A percentile compares a stretch with the other conserved stretches of the same genome.
Evolutionary conservation across 768 basidiomycete species (phyloP).

Genomic region (Pleurotus tuoliensis): DNA sequence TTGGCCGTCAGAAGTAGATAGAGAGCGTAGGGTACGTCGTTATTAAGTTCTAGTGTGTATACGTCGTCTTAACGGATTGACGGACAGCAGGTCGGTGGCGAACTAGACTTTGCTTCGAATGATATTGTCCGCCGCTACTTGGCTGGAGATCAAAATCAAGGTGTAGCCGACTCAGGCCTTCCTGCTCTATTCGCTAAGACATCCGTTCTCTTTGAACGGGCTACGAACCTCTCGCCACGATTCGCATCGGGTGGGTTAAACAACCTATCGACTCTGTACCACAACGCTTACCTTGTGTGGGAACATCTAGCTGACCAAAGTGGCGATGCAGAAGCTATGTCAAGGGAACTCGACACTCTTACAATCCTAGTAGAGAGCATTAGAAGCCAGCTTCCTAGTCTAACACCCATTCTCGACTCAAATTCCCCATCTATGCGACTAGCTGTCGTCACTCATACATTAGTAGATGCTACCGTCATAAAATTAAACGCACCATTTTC

Average conservation of each 20-base stretch:
- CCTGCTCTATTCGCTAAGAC: conserved; percentile 25
- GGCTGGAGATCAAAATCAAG: conserved; percentile 17
- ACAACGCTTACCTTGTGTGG: neutral
- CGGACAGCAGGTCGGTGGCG: neutral
- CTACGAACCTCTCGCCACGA: conserved; percentile 13
- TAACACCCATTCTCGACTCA: neutral
- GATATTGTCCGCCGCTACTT: conserved; percentile 25
- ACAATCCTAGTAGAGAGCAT: conserved; percentile 42
- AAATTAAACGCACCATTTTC: conserved; percentile 9
- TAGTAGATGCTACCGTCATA: conserved; percentile 8
- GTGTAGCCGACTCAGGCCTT: conserved; percentile 13
- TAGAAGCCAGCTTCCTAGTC: neutral
- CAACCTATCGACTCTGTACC: neutral
- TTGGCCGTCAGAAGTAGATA: conserved; percentile 41
- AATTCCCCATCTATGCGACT: conserved; percentile 19
- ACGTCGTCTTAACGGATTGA: neutral
- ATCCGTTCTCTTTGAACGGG: conserved; percentile 32
- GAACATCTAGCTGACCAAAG: neutral
- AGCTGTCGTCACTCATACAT: conserved; percentile 27
- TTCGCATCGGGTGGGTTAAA: conserved; percentile 9
- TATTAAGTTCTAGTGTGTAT: neutral
- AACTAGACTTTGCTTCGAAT: conserved; percentile 5
- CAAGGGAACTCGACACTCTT: conserved; percentile 37
- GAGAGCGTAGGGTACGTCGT: conserved; percentile 30
- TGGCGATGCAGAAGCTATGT: neutral